Percentiles rank a stretch among this genome's conserved stretches.
Evolutionary conservation across 2,329 filamentous ascomycete species (phyloP).

Genomic region (Teratosphaeria viscida): DNA sequence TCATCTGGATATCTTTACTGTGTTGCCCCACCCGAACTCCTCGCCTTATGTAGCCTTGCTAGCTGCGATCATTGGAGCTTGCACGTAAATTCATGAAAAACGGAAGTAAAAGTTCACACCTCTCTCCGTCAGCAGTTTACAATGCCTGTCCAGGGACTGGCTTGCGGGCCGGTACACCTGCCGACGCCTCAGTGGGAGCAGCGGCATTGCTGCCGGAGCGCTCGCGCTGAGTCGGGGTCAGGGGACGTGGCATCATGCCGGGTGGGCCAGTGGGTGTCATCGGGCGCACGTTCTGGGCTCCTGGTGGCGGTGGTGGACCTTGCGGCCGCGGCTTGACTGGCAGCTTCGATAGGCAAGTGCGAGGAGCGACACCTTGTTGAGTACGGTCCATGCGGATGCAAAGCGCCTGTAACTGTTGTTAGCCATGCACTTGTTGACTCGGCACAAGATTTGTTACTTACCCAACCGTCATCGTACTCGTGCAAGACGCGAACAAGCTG

Average conservation of each 20-base stretch:
- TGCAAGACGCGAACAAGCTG: slow-evolving; percentile 82
- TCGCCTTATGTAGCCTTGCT: not conserved
- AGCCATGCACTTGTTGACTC: slow-evolving; percentile 4
- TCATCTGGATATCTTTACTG: not conserved
- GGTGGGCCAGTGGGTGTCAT: slow-evolving; percentile 16
- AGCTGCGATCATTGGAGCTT: not conserved
- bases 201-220: slow-evolving; percentile 7
- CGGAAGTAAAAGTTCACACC: not conserved
- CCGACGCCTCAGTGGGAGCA: slow-evolving; percentile 21
- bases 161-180: slow-evolving; percentile 31
- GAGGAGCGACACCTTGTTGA: slow-evolving; percentile 82
- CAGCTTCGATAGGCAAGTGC: slow-evolving; percentile 84
- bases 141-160: slow-evolving; percentile 37
- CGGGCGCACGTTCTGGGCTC: slow-evolving; percentile 25
- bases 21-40: not conserved
- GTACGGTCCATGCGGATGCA: slow-evolving; percentile 85
- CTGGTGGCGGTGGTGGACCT: slow-evolving; percentile 43
- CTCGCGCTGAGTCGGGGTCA: slow-evolving; percentile 12
- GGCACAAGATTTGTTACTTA: slow-evolving; percentile 39
- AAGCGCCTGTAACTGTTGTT: slow-evolving; percentile 53
- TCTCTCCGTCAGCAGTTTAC: not conserved
- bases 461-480: slow-evolving; percentile 98
- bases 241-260: slow-evolving; percentile 11
- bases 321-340: slow-evolving; percentile 74
- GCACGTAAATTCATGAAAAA: not conserved